Evolutionary conservation across 805 yeast genomes (phyloP).

Genomic region (Metschnikowia anglica): DNA sequence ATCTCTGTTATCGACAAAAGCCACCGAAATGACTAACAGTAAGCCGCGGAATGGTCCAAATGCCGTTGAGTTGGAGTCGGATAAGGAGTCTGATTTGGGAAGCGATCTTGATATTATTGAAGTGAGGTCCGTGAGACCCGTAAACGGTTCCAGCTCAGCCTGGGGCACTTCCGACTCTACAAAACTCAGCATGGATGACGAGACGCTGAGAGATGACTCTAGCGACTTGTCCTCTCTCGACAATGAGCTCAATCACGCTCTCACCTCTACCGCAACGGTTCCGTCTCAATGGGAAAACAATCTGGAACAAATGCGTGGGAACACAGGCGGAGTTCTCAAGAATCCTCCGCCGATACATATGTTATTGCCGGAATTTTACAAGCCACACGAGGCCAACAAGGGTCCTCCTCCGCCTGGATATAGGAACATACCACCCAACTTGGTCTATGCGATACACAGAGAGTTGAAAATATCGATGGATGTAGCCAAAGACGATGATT

Average conservation of each 20-base stretch:
- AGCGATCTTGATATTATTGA: constrained; percentile 21
- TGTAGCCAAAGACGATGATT: constrained; percentile 25
- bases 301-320: neutral
- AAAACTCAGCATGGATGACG: neutral
- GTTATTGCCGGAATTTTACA: constrained; percentile 12
- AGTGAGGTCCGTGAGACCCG: constrained; percentile 8
- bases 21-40: neutral
- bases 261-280: constrained; percentile 6
- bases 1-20: neutral
- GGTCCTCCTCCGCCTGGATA: constrained; percentile 23
- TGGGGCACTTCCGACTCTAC: neutral
- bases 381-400: constrained; percentile 7
- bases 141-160: neutral
- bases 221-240: constrained; percentile 19
- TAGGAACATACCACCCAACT: constrained; percentile 30
- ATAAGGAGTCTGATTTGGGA: constrained; percentile 5
- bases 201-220: constrained; percentile 4
- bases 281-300: constrained; percentile 8
- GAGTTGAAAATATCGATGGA: constrained; percentile 28
- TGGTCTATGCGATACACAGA: constrained; percentile 27
- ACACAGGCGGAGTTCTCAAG: neutral
- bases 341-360: constrained; percentile 6
- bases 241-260: constrained; percentile 16
- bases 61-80: neutral
- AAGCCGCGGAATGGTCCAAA: neutral